A percentile compares a stretch with the other conserved stretches of the same genome.
Conservation (phyloP, 768 basidiomycete species). For the Xerocomellus amylosporus region DNA sequence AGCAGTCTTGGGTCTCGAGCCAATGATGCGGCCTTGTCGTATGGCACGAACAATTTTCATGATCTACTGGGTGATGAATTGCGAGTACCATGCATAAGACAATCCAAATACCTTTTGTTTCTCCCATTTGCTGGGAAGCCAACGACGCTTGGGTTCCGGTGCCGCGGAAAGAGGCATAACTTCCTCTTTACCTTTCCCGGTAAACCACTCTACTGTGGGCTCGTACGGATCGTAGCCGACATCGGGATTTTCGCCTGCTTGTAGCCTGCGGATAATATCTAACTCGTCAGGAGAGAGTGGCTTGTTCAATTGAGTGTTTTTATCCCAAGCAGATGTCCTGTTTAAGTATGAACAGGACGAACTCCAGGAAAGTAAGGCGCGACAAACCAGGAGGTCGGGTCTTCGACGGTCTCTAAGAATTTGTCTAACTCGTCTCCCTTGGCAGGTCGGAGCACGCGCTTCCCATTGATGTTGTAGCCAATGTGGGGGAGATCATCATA, state of each 20-base stretch:
- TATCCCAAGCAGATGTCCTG: slow-evolving; percentile 93
- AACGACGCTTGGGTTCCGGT: slow-evolving; percentile 94
- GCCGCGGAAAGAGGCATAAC: slow-evolving; percentile 88
- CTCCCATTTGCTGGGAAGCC: slow-evolving; percentile 99
- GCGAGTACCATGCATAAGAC: not conserved
- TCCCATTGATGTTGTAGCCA: slow-evolving; percentile 94
- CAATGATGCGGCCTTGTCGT: slow-evolving; percentile 89
- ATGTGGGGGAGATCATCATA: slow-evolving; percentile 99
- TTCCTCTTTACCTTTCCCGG: slow-evolving; percentile 92
- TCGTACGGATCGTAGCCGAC: slow-evolving; percentile 88
- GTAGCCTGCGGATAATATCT: slow-evolving; percentile 90
- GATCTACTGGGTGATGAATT: slow-evolving; percentile 50
- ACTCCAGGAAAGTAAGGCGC: not conserved
- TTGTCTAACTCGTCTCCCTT: slow-evolving; percentile 96
- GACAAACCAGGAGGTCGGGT: slow-evolving; percentile 80
- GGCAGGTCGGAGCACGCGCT: slow-evolving; percentile 89
- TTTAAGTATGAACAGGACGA: not conserved
- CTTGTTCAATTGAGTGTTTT: slow-evolving; percentile 79
- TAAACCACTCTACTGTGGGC: slow-evolving; percentile 95
- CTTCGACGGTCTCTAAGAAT: slow-evolving; percentile 91
- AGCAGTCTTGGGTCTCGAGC: slow-evolving; percentile 79
- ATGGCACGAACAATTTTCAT: slow-evolving; percentile 99
- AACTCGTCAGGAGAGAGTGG: slow-evolving; percentile 87
- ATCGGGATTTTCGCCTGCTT: slow-evolving; percentile 90
- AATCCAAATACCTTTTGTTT: slow-evolving; percentile 80